These are phyloP conservation scores for Stachybotrys elegans DNA, from an alignment of 2,329 filamentous ascomycete species.

Conservation along the genomic window DNA sequence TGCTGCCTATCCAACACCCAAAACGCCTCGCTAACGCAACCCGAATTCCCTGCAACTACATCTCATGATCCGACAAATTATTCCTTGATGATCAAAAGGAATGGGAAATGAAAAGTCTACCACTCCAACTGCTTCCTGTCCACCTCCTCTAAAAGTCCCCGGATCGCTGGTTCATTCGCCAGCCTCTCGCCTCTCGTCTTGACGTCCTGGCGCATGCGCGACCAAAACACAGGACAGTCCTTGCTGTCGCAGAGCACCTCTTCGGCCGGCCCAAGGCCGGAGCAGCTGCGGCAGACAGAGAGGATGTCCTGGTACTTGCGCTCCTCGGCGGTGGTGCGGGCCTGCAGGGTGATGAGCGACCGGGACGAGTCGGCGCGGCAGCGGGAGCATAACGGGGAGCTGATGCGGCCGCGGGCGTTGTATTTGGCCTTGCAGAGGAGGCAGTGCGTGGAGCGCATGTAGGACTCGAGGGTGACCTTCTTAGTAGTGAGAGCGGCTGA, in stretches of 20 bases:
- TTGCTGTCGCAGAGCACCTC: slow-evolving; percentile 82
- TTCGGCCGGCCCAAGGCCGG: slow-evolving; percentile 66
- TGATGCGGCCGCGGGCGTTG: slow-evolving; percentile 16
- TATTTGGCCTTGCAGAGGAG: slow-evolving; percentile 56
- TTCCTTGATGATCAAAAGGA: too few species aligned
- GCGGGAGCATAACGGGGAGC: slow-evolving; percentile 45
- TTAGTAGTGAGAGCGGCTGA: slow-evolving; percentile 24
- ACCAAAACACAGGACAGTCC: slow-evolving; percentile 92
- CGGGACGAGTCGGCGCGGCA: slow-evolving; percentile 52
- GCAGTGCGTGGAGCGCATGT: slow-evolving; percentile 78
- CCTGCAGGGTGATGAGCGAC: slow-evolving; percentile 61
- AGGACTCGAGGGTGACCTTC: slow-evolving; percentile 84
- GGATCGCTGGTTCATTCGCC: slow-evolving; percentile 24
- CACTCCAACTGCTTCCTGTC: slow-evolving; percentile 26
- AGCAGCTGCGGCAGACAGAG: slow-evolving; percentile 74
- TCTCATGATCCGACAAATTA: too few species aligned
- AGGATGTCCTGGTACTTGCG: slow-evolving; percentile 58
- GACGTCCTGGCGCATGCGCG: slow-evolving; percentile 58
- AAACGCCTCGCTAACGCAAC: too few species aligned
- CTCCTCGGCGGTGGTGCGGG: slow-evolving; percentile 58
- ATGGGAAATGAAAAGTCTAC: slow-evolving; percentile 14
- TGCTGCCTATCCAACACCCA: too few species aligned
- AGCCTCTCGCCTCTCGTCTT: slow-evolving; percentile 35
- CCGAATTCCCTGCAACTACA: too few species aligned
- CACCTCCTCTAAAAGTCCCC: slow-evolving; percentile 20